Evolutionary conservation across 2,329 filamentous ascomycete genomes (phyloP).

Genomic region (Pseudodiploospora longispora): DNA sequence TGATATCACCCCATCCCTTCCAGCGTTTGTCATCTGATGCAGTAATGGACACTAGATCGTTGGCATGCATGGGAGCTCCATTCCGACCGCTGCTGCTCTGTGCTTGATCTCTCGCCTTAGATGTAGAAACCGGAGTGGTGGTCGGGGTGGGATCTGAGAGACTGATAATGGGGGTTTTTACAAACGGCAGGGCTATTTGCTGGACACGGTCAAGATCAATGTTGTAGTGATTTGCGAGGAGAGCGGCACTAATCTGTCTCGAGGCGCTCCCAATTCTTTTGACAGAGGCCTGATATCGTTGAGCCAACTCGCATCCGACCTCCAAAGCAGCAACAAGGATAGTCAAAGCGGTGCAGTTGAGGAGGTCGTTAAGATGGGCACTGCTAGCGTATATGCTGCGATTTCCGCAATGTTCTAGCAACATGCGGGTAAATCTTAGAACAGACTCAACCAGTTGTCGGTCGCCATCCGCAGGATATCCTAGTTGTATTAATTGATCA

Average conservation of each 20-base stretch:
- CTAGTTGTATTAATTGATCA: constrained; percentile 46
- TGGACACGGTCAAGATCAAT: constrained; percentile 74
- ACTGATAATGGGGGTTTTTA: constrained; percentile 56
- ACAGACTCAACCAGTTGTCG: constrained; percentile 70
- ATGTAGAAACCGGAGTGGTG: constrained; percentile 45
- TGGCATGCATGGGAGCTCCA: constrained; percentile 61
- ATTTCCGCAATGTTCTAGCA: constrained; percentile 93
- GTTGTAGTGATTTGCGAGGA: constrained; percentile 80
- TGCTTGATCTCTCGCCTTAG: constrained; percentile 69
- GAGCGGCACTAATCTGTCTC: constrained; percentile 59
- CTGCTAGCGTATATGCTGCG: constrained; percentile 95
- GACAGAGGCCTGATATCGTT: constrained; percentile 85
- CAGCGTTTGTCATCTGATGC: constrained; percentile 52
- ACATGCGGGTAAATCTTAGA: constrained; percentile 75
- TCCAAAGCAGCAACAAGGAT: constrained; percentile 72
- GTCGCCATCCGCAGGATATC: constrained; percentile 69
- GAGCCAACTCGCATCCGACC: constrained; percentile 76
- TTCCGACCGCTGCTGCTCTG: constrained; percentile 33
- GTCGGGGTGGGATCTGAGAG: constrained; percentile 44
- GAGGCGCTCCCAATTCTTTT: constrained; percentile 62
- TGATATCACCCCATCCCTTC: constrained; percentile 74
- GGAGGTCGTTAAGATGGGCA: constrained; percentile 74
- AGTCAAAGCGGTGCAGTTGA: constrained; percentile 77
- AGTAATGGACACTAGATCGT: constrained; percentile 71
- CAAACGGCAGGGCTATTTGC: constrained; percentile 74